Evolutionary conservation across 2,329 filamentous ascomycete species (phyloP), one percentile per base, ranked within the genome.

Genomic region (Neophaeococcomyces mojaviensis): DNA sequence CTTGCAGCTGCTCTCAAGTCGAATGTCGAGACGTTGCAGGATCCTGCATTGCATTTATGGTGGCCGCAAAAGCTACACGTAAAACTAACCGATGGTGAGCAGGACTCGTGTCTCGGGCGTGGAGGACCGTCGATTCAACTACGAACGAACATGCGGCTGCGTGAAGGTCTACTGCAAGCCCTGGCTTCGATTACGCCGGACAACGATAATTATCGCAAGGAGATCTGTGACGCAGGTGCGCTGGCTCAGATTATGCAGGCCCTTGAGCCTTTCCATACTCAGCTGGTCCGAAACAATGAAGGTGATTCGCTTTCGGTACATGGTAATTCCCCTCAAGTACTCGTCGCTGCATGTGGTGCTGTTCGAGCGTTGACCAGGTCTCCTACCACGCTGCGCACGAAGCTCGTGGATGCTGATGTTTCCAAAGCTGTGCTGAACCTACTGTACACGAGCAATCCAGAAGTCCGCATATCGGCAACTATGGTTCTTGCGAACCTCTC

Each of bases 401-500:
- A 84, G 41, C 69, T 98, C 38, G 86, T 95, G 48, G 92, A 98
- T 64, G 81, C 87, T 49, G 84, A 82, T 4, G 82, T 95, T 41
- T 83, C 85, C 2, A 76, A 80, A 54, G 89, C 89, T 3, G 69
- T 95, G 6, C 84, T 89, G 55, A 72, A 73, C 24, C 78, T 96
- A 37, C 72, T 97, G 53, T 79, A 74, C 47, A 84, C 92, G 63
- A 73, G 76, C 5, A 79, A 92, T 55, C 68, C 87, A 26, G 81
- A 90, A 43, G 82, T 97, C 3, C 84, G 89, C 60, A 82, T 92
- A 60, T 88, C 88, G 39, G 88, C 90, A 4, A 94, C 88, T 0
- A 82, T 85, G 30, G 82, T 84, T 5, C 78, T 94, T 32, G 88
- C 83, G 57, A 98, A 98, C 62, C 67, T 98, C 39, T 77, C 94